Base-by-base conservation (phyloP, 148 eudicot species). In the Camellia japonica region DNA sequence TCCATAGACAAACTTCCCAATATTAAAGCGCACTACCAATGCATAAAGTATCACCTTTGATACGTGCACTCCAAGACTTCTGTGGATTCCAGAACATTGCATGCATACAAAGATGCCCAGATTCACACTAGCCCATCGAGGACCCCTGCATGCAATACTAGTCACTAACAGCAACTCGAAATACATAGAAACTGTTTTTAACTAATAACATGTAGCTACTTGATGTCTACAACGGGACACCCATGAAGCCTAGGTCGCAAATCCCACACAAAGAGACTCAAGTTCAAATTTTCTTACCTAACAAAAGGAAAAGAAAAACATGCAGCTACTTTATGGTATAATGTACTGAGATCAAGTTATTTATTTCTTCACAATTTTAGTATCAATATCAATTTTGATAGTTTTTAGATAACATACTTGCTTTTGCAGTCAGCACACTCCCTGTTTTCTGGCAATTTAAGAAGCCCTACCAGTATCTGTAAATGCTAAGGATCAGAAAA, bases 81-180 rank as follows among this genome's bases (percentile, higher is more conserved):
- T 87, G 83, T 95, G 99, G 82, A 93, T 90, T 70, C 99, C 99
- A 82, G 99, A 95, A 79, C 99, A 95, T 86, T 95, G 97, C 99
- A 95, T 95, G 86, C 99, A 95, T 85, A 95, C 90, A 72, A 95
- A 95, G 84, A 95, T 92, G 69, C 99, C 99, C 75, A 95, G 85
- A 86, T 95, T 95, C 71, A 95, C 99, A 87, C 99, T 95, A 59
- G 99, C 97, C 99, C 99, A 95, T 90, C 99, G 88, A 42, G 99
- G 99, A 87, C 97, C 99, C 83, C 99, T 95, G 93, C 82, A 85
- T 55, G 64, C 59, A 76, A 76, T 80, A 46, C 2, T 3, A 71
- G 58, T 64, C n/a, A 63, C 61, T 19, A 77, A 10, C 46, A 56
- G 69, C 62, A 42, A 67, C 42, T 44, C 64, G 23, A 56, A 58